Evolutionary conservation across 441 rosid genomes (phyloP).

Genomic region (Euphorbia celastroides): DNA sequence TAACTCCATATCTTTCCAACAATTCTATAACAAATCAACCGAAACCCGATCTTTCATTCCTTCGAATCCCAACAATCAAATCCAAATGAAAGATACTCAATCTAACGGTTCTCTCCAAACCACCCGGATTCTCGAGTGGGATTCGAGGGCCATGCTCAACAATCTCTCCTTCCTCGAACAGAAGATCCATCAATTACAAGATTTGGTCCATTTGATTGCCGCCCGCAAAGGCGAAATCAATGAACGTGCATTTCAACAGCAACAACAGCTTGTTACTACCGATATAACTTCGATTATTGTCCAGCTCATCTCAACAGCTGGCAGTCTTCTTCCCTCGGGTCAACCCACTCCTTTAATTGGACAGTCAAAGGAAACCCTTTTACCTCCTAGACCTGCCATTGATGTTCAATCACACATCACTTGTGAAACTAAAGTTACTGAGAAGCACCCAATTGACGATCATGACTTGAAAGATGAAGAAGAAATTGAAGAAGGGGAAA

Average conservation of each 20-base stretch:
- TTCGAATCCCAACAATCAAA: constrained; percentile 26
- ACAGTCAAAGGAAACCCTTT: constrained; percentile 49
- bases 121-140: constrained; percentile 60
- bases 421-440: constrained; percentile 27
- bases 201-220: constrained; percentile 58
- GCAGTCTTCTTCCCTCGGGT: constrained; percentile 58
- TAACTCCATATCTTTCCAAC: constrained; percentile 36
- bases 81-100: constrained; percentile 22
- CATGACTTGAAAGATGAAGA: constrained; percentile 85
- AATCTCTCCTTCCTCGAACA: constrained; percentile 78
- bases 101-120: constrained; percentile 31
- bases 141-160: constrained; percentile 66
- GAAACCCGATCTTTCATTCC: constrained; percentile 28
- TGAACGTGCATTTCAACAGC: constrained; percentile 64
- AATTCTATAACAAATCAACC: constrained; percentile 31
- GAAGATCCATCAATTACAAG: constrained; percentile 85
- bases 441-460: constrained; percentile 49
- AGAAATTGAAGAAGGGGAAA: constrained; percentile 85
- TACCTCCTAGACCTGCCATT: constrained; percentile 36
- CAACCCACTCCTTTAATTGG: constrained; percentile 28
- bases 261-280: constrained; percentile 76
- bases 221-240: constrained; percentile 47
- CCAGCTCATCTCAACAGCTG: constrained; percentile 89
- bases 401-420: constrained; percentile 32
- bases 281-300: constrained; percentile 88